Evolutionary conservation across 148 eudicot species (phyloP).

Genomic region (Cornus florida): DNA sequence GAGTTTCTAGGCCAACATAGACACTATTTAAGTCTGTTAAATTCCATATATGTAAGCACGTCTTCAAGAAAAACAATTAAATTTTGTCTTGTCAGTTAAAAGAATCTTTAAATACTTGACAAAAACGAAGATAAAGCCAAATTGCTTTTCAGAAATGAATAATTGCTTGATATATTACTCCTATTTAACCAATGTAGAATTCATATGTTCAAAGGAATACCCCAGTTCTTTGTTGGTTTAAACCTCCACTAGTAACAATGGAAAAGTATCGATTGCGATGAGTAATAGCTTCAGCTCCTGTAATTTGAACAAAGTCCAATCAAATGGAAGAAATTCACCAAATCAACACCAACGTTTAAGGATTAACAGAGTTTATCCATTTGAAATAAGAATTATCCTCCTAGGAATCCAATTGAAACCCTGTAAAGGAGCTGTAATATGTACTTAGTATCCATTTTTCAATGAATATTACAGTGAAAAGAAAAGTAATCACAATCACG

Average conservation of each 20-base stretch:
- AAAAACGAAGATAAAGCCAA: neutral
- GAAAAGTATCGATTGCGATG: slow-evolving; percentile 59
- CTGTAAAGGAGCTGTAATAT: too few relatives aligned
- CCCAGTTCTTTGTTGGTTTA: slow-evolving; percentile 99
- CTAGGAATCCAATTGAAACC: neutral
- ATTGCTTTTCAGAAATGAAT: neutral
- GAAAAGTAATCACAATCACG: neutral
- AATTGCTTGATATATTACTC: neutral
- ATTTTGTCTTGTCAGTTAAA: neutral
- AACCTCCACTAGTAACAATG: slow-evolving; percentile 94
- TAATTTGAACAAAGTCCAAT: slow-evolving; percentile 10
- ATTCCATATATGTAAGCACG: neutral
- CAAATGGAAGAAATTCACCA: neutral
- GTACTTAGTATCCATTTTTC: too few relatives aligned
- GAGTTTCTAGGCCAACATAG: neutral
- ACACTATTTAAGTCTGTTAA: neutral
- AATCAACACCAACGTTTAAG: neutral
- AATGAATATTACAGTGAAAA: too few relatives aligned
- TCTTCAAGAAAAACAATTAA: neutral
- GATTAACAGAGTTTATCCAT: neutral
- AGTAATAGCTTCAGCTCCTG: slow-evolving; percentile 73
- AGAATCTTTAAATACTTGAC: neutral
- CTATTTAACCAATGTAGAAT: neutral
- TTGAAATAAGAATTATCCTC: neutral
- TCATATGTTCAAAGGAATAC: slow-evolving; percentile 30